phyloP scores from a whole-genome alignment of 2,329 filamentous ascomycete genomes.

The Hirsutella thompsonii region DNA sequence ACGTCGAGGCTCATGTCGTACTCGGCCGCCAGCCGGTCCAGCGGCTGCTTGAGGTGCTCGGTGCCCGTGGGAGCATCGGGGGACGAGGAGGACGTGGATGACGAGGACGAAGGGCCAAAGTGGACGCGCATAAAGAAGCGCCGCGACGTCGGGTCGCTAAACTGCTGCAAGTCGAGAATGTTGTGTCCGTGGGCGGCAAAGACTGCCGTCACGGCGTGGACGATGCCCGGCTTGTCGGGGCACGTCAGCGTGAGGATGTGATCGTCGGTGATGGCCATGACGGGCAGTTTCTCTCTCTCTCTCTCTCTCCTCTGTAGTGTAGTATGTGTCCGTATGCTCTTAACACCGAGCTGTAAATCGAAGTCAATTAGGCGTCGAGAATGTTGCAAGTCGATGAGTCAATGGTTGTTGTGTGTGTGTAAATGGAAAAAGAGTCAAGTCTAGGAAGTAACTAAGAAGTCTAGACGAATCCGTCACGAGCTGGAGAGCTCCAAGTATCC shows the following conservation, averaged over 20 bases:
- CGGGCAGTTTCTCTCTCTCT: no score
- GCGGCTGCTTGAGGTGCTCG: slow-evolving; percentile 38
- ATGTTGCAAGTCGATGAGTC: no score
- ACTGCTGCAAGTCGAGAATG: slow-evolving; percentile 76
- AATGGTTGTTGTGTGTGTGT: no score
- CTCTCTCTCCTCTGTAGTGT: no score
- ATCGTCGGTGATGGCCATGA: slow-evolving; percentile 23
- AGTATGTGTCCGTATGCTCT: no score
- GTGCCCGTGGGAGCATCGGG: slow-evolving; percentile 20
- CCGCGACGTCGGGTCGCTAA: slow-evolving; percentile 59
- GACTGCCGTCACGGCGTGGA: slow-evolving; percentile 71
- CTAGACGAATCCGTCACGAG: no score
- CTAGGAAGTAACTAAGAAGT: no score
- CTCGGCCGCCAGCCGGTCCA: slow-evolving; percentile 46
- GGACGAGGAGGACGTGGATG: slow-evolving; percentile 2
- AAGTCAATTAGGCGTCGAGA: no score
- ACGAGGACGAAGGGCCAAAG: slow-evolving; percentile 48
- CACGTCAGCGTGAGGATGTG: slow-evolving; percentile 73
- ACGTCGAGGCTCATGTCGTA: slow-evolving; percentile 63
- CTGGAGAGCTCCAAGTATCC: no score
- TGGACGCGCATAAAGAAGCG: slow-evolving; percentile 86
- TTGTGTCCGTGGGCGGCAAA: slow-evolving; percentile 64
- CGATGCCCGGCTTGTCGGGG: slow-evolving; percentile 74
- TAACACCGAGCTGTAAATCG: no score
- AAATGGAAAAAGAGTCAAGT: no score